Percentiles rank a stretch among this genome's conserved stretches.
These are phyloP conservation scores for Gilbertella persicaria DNA, from an alignment of 371 early-diverging fungal genomes.

Conservation along the genomic window DNA sequence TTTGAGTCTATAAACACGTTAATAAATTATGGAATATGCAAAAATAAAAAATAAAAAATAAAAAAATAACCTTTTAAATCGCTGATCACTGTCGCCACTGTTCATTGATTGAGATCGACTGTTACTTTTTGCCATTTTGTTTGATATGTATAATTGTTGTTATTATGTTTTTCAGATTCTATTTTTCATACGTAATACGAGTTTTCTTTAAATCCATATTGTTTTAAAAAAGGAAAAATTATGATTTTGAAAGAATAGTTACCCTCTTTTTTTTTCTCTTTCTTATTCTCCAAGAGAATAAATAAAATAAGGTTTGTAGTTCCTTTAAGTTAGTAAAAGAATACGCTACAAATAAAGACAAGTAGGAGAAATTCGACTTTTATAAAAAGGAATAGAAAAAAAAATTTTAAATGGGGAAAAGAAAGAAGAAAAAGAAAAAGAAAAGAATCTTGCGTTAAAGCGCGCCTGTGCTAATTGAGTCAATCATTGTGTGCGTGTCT, in stretches of 20 bases:
- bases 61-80: conserved; percentile 19
- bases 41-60: neutral
- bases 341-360: too few species aligned
- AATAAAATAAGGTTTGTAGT: too few species aligned
- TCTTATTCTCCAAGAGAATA: too few species aligned
- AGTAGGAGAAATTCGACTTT: too few species aligned
- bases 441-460: too few species aligned
- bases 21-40: neutral
- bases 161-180: too few species aligned
- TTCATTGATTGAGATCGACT: conserved; percentile 24
- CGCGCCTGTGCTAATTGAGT: neutral
- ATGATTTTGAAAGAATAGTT: neutral
- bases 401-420: too few species aligned
- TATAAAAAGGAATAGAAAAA: too few species aligned
- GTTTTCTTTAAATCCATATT: too few species aligned
- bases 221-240: conserved; percentile 9
- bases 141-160: neutral
- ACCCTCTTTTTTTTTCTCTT: too few species aligned
- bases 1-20: conserved; percentile 14
- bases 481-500: neutral
- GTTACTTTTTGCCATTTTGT: conserved; percentile 10
- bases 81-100: conserved; percentile 8
- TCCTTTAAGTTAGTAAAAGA: too few species aligned
- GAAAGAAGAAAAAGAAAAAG: too few species aligned
- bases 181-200: neutral